phyloP scores from a whole-genome alignment of 495 filamentous ascomycete genomes.

The Pseudevernia furfuracea region DNA sequence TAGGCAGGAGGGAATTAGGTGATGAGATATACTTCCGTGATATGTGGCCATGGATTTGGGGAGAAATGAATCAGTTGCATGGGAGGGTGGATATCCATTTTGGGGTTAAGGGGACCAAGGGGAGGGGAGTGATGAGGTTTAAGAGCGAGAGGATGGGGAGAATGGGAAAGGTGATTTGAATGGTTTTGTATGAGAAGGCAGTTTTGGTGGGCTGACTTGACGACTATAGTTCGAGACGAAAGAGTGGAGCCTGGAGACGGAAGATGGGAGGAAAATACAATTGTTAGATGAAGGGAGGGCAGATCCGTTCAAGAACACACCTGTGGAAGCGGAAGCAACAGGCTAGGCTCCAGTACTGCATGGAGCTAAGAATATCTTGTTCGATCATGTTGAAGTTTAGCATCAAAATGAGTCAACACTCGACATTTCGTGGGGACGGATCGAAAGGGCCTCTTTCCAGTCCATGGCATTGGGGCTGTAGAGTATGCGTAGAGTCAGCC shows the following conservation, averaged over 20 bases:
- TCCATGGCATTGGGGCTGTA: too few species aligned
- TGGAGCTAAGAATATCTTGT: neutral
- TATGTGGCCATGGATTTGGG: slow-evolving; percentile 87
- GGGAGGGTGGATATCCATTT: slow-evolving; percentile 84
- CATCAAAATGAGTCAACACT: neutral
- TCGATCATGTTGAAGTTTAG: neutral
- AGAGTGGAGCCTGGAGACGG: slow-evolving; percentile 64
- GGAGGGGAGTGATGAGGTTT: slow-evolving; percentile 70
- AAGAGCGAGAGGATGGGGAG: slow-evolving; percentile 63
- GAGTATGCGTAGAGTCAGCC: too few species aligned
- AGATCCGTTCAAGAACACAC: slow-evolving; percentile 23
- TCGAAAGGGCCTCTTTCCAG: too few species aligned
- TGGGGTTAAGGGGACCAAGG: slow-evolving; percentile 74
- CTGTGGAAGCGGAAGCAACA: slow-evolving; percentile 13
- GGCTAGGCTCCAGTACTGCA: neutral
- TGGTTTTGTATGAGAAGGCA: neutral
- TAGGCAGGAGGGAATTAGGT: slow-evolving; percentile 68
- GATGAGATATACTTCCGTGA: slow-evolving; percentile 88
- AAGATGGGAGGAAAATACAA: slow-evolving; percentile 58
- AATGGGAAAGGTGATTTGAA: slow-evolving; percentile 57
- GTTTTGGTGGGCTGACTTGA: slow-evolving; percentile 9
- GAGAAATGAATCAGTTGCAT: slow-evolving; percentile 89
- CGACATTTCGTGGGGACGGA: neutral
- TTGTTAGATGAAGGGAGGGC: slow-evolving; percentile 46
- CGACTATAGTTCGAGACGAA: slow-evolving; percentile 55